Evolutionary conservation across 345 rosid genomes (phyloP), one percentile per base, ranked within the genome.

Genomic region (Eucalyptus cloeziana): DNA sequence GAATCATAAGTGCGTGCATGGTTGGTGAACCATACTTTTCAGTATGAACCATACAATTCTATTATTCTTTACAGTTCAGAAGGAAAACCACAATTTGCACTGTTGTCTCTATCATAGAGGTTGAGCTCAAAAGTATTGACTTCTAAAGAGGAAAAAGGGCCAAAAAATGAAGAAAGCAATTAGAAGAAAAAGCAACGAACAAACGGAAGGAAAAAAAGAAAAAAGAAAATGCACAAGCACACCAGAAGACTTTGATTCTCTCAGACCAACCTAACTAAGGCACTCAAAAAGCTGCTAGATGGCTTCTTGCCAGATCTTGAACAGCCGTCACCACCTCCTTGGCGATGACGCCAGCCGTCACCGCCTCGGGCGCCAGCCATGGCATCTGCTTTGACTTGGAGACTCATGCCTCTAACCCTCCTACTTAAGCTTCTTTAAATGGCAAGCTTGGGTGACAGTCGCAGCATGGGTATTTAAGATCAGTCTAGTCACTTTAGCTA

Each of bases 261-360:
- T 76, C 30, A 40, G 47, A 44, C 47, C 85, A 76, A 76, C 83
- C 15, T 1, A 71, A 37, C 45, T 5, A 40, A 40, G 85, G 30
- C 43, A 76, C 85, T 40, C 1, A 0, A 40, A 17, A 76, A 76
- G 85, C 85, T 40, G 85, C 85, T 40, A 40, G 27, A 37, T 40
- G 85, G 47, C 85, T 76, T 76, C 85, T 76, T 4, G 47, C 47
- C 30, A 76, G 47, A 40, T 76, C 30, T 76, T 40, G 30, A 76
- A 24, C 30, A 76, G 30, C 47, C 5, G 1, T 76, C 45, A 6
- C 15, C 7, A 44, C 83, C 83, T 37, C 83, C 83, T 76, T 37
- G 5, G 47, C 1, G 2, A 40, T 40, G 83, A 21, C 1, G 16
- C 5, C 47, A 76, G 47, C 30, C 0, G 0, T 40, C 30, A 25